Percentiles rank a stretch among this genome's conserved stretches.
phyloP scores from a whole-genome alignment of 768 basidiomycete species.

The Naganishia friedmannii region DNA sequence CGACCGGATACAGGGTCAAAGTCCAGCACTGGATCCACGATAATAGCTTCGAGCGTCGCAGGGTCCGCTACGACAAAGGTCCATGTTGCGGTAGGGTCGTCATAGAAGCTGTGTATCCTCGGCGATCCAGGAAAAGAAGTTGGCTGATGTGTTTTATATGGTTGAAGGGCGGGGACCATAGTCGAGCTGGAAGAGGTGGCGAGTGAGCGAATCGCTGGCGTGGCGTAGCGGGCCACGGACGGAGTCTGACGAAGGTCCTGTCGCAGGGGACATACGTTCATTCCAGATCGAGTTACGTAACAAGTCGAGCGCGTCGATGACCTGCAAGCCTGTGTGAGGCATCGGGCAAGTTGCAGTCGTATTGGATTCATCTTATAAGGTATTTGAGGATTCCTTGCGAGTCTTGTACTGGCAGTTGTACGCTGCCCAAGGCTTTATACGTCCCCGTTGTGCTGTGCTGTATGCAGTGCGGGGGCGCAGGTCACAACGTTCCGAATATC shows the following conservation, averaged over 20 bases:
- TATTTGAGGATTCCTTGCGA: neutral
- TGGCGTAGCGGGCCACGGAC: neutral
- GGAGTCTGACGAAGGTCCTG: neutral
- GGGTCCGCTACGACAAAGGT: constrained; percentile 42
- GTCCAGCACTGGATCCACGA: constrained; percentile 44
- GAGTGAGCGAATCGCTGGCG: neutral
- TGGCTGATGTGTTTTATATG: constrained; percentile 28
- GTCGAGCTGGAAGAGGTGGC: neutral
- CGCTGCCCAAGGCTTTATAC: too few relatives aligned
- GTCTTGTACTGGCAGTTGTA: too few relatives aligned
- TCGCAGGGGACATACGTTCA: neutral
- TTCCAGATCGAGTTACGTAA: neutral
- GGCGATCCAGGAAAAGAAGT: constrained; percentile 25
- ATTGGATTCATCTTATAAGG: neutral
- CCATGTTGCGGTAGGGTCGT: constrained; percentile 39
- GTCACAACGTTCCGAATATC: too few relatives aligned
- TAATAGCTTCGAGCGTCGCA: constrained; percentile 25
- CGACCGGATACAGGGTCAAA: constrained; percentile 33
- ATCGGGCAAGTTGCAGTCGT: neutral
- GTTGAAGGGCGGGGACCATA: neutral
- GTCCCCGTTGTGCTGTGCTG: too few relatives aligned
- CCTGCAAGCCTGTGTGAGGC: neutral
- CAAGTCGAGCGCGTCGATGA: neutral
- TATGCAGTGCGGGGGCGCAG: too few relatives aligned
- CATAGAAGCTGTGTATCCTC: constrained; percentile 40